These are phyloP conservation scores for Magnolia changhungtana DNA, from an alignment of 164 flowering plant genomes.

Conservation along the genomic window DNA sequence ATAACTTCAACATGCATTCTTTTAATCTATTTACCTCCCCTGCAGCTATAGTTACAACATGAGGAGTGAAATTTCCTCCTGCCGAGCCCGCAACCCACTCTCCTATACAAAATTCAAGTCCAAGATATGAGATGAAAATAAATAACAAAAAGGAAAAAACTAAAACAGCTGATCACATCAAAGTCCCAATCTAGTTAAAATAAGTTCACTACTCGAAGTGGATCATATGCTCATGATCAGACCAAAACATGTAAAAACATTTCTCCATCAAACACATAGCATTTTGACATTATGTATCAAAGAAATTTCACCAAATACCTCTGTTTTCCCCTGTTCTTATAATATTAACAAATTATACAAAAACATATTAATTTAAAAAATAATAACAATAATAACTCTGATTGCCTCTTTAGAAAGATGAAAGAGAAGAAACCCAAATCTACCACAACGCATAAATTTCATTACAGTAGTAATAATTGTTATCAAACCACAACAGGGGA, in stretches of 20 bases:
- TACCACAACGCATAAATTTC: not conserved
- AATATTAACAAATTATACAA: not conserved
- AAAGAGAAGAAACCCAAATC: not conserved
- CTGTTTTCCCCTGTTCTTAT: not conserved
- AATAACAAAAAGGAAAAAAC: not conserved
- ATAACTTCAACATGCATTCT: not conserved
- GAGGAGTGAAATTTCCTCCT: constrained; percentile 76
- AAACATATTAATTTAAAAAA: too few species aligned
- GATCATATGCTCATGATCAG: not conserved
- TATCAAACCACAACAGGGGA: not conserved
- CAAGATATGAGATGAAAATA: constrained; percentile 7
- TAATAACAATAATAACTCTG: not conserved
- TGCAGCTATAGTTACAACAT: constrained; percentile 62
- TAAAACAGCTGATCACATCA: not conserved
- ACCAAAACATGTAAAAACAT: not conserved
- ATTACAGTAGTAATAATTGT: not conserved
- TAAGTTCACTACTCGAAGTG: not conserved
- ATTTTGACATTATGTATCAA: too few species aligned
- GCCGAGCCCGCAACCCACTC: constrained; percentile 60
- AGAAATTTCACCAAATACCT: not conserved
- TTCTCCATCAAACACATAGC: too few species aligned
- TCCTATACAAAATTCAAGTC: constrained; percentile 40
- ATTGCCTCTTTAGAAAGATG: not conserved
- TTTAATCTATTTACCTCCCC: constrained; percentile 65
- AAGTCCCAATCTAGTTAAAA: not conserved